phyloP scores from a whole-genome alignment of 257 asterid species.

The Capsicum chinense region DNA sequence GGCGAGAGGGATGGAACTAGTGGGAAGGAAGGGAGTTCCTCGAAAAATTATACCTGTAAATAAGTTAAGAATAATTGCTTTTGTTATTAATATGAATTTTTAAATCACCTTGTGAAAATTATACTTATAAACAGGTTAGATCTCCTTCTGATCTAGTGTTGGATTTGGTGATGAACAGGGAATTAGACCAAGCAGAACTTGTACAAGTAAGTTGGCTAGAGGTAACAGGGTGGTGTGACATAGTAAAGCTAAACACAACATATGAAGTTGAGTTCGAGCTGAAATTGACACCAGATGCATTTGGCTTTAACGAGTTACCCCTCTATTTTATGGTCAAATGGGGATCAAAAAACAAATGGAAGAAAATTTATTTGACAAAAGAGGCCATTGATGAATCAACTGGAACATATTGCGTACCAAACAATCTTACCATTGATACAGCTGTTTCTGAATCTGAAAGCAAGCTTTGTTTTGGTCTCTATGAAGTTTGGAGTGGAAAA shows the following conservation, averaged over 20 bases:
- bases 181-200: not conserved
- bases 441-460: not conserved
- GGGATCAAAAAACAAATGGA: not conserved
- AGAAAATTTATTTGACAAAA: not conserved
- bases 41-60: not conserved
- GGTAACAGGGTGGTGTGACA: conserved; percentile 26
- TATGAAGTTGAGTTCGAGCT: conserved; percentile 20
- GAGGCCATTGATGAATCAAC: not conserved
- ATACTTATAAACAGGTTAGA: not conserved
- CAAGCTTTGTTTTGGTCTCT: conserved; percentile 46
- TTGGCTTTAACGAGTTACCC: conserved; percentile 16
- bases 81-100: not conserved
- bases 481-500: conserved; percentile 36
- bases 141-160: not conserved
- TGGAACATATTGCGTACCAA: not conserved
- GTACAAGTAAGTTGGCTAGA: conserved; percentile 32
- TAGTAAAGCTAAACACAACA: not conserved
- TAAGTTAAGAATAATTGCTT: not conserved
- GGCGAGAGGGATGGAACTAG: no score
- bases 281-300: conserved; percentile 20
- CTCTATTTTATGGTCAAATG: conserved; percentile 17
- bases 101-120: not conserved
- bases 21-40: not conserved
- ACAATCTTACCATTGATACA: not conserved
- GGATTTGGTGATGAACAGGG: not conserved